A percentile compares a stretch with the other conserved stretches of the same genome.
Conservation (phyloP, 495 filamentous ascomycete species). For the Neohortaea acidophila region DNA sequence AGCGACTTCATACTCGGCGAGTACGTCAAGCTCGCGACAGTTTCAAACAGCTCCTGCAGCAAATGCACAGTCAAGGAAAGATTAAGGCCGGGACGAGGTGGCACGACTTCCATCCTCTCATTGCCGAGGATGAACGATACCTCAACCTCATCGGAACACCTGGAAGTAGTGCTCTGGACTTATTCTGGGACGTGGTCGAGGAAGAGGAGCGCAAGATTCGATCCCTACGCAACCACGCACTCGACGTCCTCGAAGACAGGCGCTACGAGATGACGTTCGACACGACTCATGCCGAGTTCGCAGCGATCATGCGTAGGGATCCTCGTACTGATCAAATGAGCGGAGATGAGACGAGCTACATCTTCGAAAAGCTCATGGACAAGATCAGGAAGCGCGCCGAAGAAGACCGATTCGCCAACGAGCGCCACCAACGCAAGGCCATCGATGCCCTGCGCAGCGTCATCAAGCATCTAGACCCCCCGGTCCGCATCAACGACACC, state of each 20-base stretch:
- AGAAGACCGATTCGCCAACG: conserved; percentile 68
- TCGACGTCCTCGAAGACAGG: conserved; percentile 89
- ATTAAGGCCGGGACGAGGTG: conserved; percentile 87
- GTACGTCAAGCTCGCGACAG: conserved; percentile 75
- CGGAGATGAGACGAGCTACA: conserved; percentile 52
- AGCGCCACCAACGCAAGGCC: conserved; percentile 72
- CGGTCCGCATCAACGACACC: conserved; percentile 56
- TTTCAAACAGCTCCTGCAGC: conserved; percentile 56
- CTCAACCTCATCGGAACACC: conserved; percentile 68
- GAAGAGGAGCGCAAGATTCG: conserved; percentile 80
- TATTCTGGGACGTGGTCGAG: conserved; percentile 94
- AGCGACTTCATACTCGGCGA: conserved; percentile 58
- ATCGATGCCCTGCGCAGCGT: conserved; percentile 72
- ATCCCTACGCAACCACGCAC: conserved; percentile 63
- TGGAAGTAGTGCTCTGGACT: conserved; percentile 80
- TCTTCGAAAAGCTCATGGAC: conserved; percentile 75
- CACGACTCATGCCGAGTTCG: conserved; percentile 79
- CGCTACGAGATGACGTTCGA: conserved; percentile 76
- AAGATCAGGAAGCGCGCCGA: conserved; percentile 61
- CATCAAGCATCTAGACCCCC: conserved; percentile 86
- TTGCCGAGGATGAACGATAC: conserved; percentile 74
- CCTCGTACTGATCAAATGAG: conserved; percentile 72
- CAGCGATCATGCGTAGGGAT: conserved; percentile 60
- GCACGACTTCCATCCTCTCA: conserved; percentile 62
- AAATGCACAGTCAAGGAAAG: conserved; percentile 59